Evolutionary conservation across 202 grass and related monocot genomes (phyloP).

Genomic region (Tripidium arundinaceum): DNA sequence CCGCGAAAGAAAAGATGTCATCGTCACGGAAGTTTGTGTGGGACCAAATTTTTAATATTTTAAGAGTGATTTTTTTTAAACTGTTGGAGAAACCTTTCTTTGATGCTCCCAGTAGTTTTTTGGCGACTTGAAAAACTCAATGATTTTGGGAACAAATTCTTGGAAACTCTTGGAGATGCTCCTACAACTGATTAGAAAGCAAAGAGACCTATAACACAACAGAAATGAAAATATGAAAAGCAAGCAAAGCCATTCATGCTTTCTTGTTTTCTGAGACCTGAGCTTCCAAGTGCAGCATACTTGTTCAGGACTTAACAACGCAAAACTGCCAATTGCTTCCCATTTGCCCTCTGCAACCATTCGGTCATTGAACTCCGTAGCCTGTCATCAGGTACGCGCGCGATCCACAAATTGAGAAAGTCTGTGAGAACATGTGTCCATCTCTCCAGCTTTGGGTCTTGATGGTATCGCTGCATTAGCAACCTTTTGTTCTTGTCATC

Average conservation of each 20-base stretch:
- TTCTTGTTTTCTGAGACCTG: neutral
- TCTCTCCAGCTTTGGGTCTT: neutral
- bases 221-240: too few relatives aligned
- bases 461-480: neutral
- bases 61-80: too few relatives aligned
- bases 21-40: too few relatives aligned
- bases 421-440: neutral
- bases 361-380: conserved; percentile 1
- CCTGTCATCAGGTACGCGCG: neutral
- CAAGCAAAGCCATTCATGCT: neutral
- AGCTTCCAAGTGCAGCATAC: neutral
- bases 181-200: neutral
- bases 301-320: neutral
- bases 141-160: too few relatives aligned
- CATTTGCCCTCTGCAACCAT: neutral
- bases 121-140: too few relatives aligned
- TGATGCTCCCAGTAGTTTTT: too few relatives aligned
- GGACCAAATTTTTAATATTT: too few relatives aligned
- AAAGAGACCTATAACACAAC: neutral
- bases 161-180: too few relatives aligned
- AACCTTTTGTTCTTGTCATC: neutral
- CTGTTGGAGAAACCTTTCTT: too few relatives aligned
- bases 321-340: neutral
- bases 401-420: conserved; percentile 13
- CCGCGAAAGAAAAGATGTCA: too few relatives aligned